Evolutionary conservation across 2,329 filamentous ascomycete species (phyloP), one percentile per base, ranked within the genome.

Genomic region (Pseudodiploospora longispora): DNA sequence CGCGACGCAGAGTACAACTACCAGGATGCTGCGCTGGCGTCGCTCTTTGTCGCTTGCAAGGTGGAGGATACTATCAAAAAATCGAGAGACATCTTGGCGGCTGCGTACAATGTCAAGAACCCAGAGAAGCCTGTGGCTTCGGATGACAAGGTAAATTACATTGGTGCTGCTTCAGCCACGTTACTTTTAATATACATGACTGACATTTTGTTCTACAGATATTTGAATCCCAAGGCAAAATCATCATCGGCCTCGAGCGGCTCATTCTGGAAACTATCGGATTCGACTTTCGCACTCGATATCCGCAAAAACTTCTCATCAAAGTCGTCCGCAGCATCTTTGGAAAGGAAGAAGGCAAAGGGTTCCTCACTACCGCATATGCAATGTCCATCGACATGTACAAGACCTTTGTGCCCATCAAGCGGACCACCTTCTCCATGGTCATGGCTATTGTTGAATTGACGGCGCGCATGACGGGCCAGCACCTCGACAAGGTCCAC

Each of bases 11-110:
- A 95, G 57, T 95, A 95, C 64, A 86, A 85, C 61, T 89, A 82
- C 51, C 66, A 87, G 63, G 91, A 97, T 60, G 90, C 88, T 2
- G 88, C 91, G 0, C 79, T 93, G 6, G 88, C 93, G 1, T 85
- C 88, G 27, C 71, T 98, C 6, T 91, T 97, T 58, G 86, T 90
- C 3, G 90, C 90, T 3, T 97, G 91, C 72, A 98, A 98, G 69
- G 89, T 94, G 38, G 93, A 98, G 65, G 93, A 98, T 63, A 98
- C 93, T 1, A 78, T 96, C 53, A 98, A 98, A 68, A 97, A 97
- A 70, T 95, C 88, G 4, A 82, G 80, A 46, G 93, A 98, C 51
- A 94, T 98, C 49, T 72, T 97, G 10, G 94, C 88, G 47, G 89
- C 90, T 1, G 84, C 87, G 27, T 88, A 91, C 66, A 96, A 95